A percentile compares a stretch with the other conserved stretches of the same genome.
These are phyloP conservation scores for Eucalyptus globulus DNA, from an alignment of 345 rosid species.

Conservation along the genomic window DNA sequence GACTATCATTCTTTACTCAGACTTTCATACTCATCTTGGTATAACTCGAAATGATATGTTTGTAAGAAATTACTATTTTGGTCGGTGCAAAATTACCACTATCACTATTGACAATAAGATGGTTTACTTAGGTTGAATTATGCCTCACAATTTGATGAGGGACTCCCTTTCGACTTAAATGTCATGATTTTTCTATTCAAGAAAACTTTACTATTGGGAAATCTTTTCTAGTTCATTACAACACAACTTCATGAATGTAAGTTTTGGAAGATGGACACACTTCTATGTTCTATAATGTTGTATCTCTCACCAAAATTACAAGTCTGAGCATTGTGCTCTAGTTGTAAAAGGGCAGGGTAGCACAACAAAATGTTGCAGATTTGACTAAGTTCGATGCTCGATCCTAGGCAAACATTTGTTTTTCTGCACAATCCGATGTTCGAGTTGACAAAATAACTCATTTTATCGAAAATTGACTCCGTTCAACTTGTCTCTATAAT, in stretches of 20 bases:
- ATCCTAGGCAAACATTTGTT: not conserved
- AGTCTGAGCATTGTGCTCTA: rapidly evolving
- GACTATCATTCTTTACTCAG: not conserved
- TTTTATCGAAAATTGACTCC: not conserved
- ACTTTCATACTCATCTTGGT: rapidly evolving
- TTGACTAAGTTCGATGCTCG: rapidly evolving
- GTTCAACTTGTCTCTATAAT: not conserved
- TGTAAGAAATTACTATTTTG: not conserved
- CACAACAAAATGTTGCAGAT: not conserved
- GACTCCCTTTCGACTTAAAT: not conserved
- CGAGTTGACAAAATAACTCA: not conserved
- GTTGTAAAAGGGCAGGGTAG: not conserved
- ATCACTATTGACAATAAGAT: not conserved
- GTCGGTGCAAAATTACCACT: rapidly evolving
- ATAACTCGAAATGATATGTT: not conserved
- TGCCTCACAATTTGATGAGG: rapidly evolving
- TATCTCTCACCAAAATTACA: not conserved
- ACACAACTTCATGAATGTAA: not conserved
- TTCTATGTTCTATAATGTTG: rapidly evolving
- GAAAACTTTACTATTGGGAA: not conserved
- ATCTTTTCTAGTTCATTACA: not conserved
- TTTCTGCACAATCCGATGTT: rapidly evolving
- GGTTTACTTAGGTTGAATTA: not conserved
- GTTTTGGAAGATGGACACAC: not conserved
- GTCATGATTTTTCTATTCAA: not conserved